A percentile compares a stretch with the other conserved stretches of the same genome.
Evolutionary conservation across 2,329 filamentous ascomycete species (phyloP).

Genomic region (Colletotrichum agaves): DNA sequence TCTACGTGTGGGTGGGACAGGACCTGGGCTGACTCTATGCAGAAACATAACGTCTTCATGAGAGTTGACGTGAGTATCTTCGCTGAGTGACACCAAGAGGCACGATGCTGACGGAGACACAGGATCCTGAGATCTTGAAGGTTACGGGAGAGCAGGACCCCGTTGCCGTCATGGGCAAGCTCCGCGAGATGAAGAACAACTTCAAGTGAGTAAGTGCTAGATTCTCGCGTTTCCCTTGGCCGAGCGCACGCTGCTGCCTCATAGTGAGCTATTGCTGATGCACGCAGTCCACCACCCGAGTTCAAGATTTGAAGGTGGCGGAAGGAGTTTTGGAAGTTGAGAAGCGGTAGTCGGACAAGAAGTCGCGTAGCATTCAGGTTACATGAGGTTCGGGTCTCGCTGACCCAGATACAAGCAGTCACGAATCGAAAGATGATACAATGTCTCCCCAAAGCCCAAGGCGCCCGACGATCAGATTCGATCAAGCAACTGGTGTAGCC

Average conservation of each 20-base stretch:
- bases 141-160: slow-evolving; percentile 84
- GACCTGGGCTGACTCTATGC: slow-evolving; percentile 32
- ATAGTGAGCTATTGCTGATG: neutral
- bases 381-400: too few species aligned
- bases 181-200: slow-evolving; percentile 92
- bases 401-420: neutral
- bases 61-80: slow-evolving; percentile 72
- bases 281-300: slow-evolving; percentile 44
- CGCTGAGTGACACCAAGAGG: too few species aligned
- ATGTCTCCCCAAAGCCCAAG: slow-evolving; percentile 42
- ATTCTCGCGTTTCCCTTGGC: neutral
- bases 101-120: slow-evolving; percentile 31
- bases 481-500: slow-evolving; percentile 38
- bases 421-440: neutral
- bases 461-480: slow-evolving; percentile 41
- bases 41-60: slow-evolving; percentile 98
- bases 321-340: neutral
- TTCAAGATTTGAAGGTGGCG: slow-evolving; percentile 46
- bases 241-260: neutral
- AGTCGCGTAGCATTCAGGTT: too few species aligned
- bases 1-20: too few species aligned
- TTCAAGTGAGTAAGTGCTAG: slow-evolving; percentile 66
- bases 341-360: neutral
- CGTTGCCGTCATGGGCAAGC: slow-evolving; percentile 83
- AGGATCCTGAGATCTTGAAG: slow-evolving; percentile 88